Conservation (phyloP, 192 early-diverging fungal genomes). For the Obelidium mucronatum region DNA sequence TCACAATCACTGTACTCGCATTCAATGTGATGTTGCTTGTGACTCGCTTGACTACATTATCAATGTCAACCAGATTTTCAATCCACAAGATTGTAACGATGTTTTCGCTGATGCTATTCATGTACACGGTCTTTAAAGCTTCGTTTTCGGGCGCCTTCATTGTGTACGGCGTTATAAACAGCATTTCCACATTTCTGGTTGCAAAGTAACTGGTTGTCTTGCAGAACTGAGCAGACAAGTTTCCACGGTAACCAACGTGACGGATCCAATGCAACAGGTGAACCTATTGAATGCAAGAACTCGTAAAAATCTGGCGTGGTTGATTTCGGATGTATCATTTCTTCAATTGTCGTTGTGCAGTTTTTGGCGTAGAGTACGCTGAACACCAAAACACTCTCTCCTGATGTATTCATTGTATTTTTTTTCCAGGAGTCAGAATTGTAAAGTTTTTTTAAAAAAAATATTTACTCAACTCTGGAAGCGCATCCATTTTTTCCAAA, state of each 20-base stretch:
- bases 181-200: constrained; percentile 67
- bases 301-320: constrained; percentile 69
- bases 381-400: constrained; percentile 74
- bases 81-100: constrained; percentile 77
- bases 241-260: constrained; percentile 74
- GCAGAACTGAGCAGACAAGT: constrained; percentile 58
- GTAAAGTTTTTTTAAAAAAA: not conserved
- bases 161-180: constrained; percentile 75
- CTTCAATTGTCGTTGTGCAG: constrained; percentile 53
- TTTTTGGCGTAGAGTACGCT: constrained; percentile 70
- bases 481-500: constrained; percentile 65
- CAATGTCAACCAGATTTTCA: constrained; percentile 57
- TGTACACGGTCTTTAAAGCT: constrained; percentile 37
- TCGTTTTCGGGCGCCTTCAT: not conserved
- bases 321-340: constrained; percentile 55
- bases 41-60: constrained; percentile 5
- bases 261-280: constrained; percentile 69
- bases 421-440: not conserved
- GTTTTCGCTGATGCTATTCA: constrained; percentile 60
- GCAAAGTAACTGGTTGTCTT: constrained; percentile 75
- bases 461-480: constrained; percentile 67
- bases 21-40: constrained; percentile 12
- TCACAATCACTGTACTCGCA: constrained; percentile 65
- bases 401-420: constrained; percentile 18
- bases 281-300: constrained; percentile 74